Evolutionary conservation across 345 rosid species (phyloP).

Genomic region (Adansonia digitata): DNA sequence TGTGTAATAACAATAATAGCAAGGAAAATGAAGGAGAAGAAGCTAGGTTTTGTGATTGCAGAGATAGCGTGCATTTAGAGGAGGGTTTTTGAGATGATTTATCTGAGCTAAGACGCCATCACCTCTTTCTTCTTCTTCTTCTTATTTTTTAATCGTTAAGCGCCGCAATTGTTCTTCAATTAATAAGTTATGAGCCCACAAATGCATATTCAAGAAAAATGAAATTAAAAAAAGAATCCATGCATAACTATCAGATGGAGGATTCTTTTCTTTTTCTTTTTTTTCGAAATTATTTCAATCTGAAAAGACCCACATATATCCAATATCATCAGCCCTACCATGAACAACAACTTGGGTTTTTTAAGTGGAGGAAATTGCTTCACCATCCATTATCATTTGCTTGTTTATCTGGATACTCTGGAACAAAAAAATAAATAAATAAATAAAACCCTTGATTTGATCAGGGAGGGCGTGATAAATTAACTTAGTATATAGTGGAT

Average conservation of each 20-base stretch:
- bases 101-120: not conserved
- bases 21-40: constrained; percentile 14
- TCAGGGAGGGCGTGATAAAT: not conserved
- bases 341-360: not conserved
- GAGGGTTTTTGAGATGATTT: not conserved
- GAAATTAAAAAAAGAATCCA: not conserved
- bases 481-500: not conserved
- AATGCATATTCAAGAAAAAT: too few species aligned
- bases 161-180: constrained; percentile 32
- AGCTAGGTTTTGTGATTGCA: constrained; percentile 22
- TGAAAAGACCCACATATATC: constrained; percentile 11
- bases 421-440: not conserved
- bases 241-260: constrained; percentile 17
- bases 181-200: not conserved
- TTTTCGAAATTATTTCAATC: not conserved
- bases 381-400: not conserved
- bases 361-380: constrained; percentile 14
- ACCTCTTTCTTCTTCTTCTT: not conserved
- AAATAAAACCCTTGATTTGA: not conserved
- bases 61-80: constrained; percentile 30
- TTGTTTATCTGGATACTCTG: not conserved
- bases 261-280: not conserved
- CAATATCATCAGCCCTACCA: constrained; percentile 3
- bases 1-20: not conserved
- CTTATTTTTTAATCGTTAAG: not conserved